phyloP scores from a whole-genome alignment of 768 basidiomycete genomes.

The Boletus edulis region DNA sequence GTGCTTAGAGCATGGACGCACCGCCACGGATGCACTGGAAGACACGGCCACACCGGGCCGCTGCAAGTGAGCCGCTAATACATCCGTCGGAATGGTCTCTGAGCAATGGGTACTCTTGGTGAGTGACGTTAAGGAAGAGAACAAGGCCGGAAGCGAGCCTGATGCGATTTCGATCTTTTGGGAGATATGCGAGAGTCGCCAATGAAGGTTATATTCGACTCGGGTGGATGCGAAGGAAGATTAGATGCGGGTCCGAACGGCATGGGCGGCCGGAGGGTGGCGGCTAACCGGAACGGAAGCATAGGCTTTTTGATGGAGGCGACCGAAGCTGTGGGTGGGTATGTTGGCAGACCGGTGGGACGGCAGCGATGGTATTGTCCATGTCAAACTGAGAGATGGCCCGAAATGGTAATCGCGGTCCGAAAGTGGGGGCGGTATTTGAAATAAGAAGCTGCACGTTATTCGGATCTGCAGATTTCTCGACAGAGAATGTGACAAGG shows the following conservation, averaged over 20 bases:
- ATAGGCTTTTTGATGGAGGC: conserved; percentile 22
- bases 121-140: conserved; percentile 4
- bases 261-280: conserved; percentile 6
- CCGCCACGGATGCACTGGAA: conserved; percentile 10
- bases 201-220: conserved; percentile 14
- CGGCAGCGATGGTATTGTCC: too few relatives aligned
- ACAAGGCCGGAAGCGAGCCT: conserved; percentile 18
- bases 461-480: conserved; percentile 33
- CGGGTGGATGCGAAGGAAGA: neutral
- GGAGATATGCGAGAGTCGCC: neutral
- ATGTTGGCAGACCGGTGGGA: too few relatives aligned
- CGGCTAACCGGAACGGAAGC: neutral
- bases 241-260: conserved; percentile 26
- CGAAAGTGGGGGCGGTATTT: conserved; percentile 17
- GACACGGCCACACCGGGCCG: conserved; percentile 7
- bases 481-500: neutral
- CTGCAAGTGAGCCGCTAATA: too few relatives aligned
- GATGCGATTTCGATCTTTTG: conserved; percentile 6
- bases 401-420: conserved; percentile 11
- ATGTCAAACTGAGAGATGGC: neutral
- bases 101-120: neutral
- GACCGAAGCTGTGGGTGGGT: conserved; percentile 7
- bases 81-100: neutral
- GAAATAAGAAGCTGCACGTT: conserved; percentile 34
- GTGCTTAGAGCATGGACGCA: neutral